These are phyloP conservation scores for Glomus cerebriforme DNA, from an alignment of 192 early-diverging fungal genomes.

Conservation along the genomic window DNA sequence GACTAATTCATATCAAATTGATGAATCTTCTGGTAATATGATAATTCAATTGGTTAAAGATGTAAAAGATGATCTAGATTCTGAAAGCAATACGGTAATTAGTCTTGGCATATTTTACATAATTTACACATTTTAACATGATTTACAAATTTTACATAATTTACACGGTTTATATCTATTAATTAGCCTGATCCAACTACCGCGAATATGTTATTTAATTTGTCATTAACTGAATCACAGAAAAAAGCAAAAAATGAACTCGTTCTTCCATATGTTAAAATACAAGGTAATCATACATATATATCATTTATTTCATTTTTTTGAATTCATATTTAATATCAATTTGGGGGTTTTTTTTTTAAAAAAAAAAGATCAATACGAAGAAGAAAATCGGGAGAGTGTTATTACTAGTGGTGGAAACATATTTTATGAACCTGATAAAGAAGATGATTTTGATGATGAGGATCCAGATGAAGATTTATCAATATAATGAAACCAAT, in stretches of 20 bases:
- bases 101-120: too few relatives aligned
- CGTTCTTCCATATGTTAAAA: constrained; percentile 80
- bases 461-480: constrained; percentile 93
- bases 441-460: constrained; percentile 86
- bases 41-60: constrained; percentile 36
- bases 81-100: constrained; percentile 37
- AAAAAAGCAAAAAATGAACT: constrained; percentile 69
- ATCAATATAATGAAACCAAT: constrained; percentile 62
- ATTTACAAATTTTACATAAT: neutral
- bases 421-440: constrained; percentile 83
- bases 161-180: neutral
- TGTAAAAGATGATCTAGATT: constrained; percentile 37
- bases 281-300: constrained; percentile 48
- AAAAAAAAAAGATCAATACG: constrained; percentile 30
- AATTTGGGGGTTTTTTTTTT: neutral
- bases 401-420: constrained; percentile 45
- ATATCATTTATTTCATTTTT: too few relatives aligned
- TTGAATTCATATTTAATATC: too few relatives aligned
- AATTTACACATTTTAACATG: neutral
- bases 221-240: constrained; percentile 83
- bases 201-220: constrained; percentile 81
- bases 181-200: constrained; percentile 64
- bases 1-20: constrained; percentile 40
- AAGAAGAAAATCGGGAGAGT: constrained; percentile 1
- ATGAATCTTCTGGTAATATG: neutral